Evolutionary conservation across 1,284 basidiomycete genomes (phyloP).

Genomic region (Puccinia triticina): DNA sequence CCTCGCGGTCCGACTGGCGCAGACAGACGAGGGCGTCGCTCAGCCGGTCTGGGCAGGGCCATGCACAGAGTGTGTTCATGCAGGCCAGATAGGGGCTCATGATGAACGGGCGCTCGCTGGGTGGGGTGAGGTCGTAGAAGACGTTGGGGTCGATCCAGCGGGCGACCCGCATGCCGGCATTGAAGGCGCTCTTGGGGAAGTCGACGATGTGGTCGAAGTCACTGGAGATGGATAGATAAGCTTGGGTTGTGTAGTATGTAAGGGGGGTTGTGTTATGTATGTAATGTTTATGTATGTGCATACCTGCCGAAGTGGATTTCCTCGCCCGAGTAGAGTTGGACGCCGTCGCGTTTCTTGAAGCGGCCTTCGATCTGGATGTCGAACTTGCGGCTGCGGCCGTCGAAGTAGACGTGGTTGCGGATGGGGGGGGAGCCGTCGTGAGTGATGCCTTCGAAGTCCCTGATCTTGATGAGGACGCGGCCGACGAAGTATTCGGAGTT

Average conservation of each 20-base stretch:
- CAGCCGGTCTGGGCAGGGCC: conserved; percentile 59
- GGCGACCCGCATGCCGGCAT: conserved; percentile 62
- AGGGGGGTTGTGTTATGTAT: no score
- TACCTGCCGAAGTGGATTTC: conserved; percentile 56
- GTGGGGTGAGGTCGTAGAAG: conserved; percentile 59
- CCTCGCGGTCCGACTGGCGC: conserved; percentile 54
- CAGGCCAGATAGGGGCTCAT: conserved; percentile 62
- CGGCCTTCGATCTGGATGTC: conserved; percentile 63
- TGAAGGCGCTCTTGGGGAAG: conserved; percentile 57
- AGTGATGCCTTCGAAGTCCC: conserved; percentile 60
- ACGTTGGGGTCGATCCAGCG: conserved; percentile 61
- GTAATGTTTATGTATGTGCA: neutral
- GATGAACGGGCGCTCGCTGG: conserved; percentile 61
- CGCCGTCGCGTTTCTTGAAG: conserved; percentile 58
- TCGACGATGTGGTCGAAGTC: conserved; percentile 59
- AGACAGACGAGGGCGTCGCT: conserved; percentile 60
- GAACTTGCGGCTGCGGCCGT: conserved; percentile 61
- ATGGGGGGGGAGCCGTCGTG: conserved; percentile 55
- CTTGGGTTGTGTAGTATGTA: no score
- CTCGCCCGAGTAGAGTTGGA: conserved; percentile 55
- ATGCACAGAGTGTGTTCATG: conserved; percentile 62
- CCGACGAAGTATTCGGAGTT: conserved; percentile 61
- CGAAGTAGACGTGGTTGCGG: conserved; percentile 55
- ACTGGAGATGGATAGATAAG: conserved; percentile 53
- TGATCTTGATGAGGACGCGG: conserved; percentile 61